Conservation (phyloP, 2,329 filamentous ascomycete species). For the Fusarium neocosmosporiellum region DNA sequence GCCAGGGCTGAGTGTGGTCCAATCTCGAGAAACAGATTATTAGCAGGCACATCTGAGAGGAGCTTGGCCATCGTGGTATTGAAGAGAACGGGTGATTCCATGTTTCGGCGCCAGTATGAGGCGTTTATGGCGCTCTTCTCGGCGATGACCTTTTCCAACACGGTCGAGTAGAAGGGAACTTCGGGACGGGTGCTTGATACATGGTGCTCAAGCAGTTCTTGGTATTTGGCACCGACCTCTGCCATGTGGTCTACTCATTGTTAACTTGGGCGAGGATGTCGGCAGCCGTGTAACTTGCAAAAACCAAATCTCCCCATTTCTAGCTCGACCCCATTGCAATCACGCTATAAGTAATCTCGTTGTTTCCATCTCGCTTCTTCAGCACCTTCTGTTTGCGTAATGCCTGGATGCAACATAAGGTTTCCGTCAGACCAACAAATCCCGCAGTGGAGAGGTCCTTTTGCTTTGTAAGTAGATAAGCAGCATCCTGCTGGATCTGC, state of each 20-base stretch:
- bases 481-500: not conserved
- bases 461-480: not conserved
- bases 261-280: too few species aligned
- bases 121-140: too few species aligned
- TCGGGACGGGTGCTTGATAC: too few species aligned
- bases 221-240: too few species aligned
- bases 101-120: constrained; percentile 7
- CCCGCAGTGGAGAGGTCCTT: not conserved
- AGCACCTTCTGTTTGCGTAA: not conserved
- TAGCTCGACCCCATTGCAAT: not conserved
- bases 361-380: not conserved
- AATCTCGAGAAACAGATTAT: not conserved
- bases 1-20: constrained; percentile 3
- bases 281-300: too few species aligned
- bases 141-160: too few species aligned
- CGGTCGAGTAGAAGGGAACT: too few species aligned
- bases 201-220: too few species aligned
- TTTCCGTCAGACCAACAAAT: not conserved
- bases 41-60: not conserved
- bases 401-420: not conserved
- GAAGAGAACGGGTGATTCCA: not conserved
- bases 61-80: not conserved
- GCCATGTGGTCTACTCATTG: too few species aligned
- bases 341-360: not conserved
- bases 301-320: not conserved